These are phyloP conservation scores for Oxyria digyna DNA, from an alignment of 148 eudicot genomes.

Conservation along the genomic window DNA sequence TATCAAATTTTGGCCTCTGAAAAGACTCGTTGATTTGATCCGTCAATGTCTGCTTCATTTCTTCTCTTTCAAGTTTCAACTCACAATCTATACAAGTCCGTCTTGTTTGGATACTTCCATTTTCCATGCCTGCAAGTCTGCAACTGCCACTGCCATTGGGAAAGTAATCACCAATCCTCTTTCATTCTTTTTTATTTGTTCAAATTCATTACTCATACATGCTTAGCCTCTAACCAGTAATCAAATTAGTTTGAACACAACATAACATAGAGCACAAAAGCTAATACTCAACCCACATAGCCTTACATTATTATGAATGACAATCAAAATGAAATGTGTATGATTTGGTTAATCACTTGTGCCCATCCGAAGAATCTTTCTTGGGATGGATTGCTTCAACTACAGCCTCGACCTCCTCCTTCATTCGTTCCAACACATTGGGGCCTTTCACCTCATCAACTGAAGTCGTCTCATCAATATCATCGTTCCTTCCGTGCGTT, in stretches of 20 bases:
- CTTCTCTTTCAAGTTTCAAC: not conserved
- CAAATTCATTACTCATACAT: too few species aligned
- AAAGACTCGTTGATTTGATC: slow-evolving; percentile 3
- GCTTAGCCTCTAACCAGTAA: too few species aligned
- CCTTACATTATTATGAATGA: not conserved
- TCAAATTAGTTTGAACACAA: too few species aligned
- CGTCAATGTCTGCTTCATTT: not conserved
- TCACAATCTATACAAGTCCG: not conserved
- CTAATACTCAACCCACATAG: too few species aligned
- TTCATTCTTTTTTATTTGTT: too few species aligned
- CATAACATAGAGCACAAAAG: too few species aligned
- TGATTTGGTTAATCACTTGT: not conserved
- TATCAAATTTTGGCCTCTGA: too few species aligned
- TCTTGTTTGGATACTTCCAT: not conserved
- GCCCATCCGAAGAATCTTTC: slow-evolving; percentile 30
- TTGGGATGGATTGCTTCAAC: slow-evolving; percentile 46
- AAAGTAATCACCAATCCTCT: too few species aligned
- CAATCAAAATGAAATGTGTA: not conserved
- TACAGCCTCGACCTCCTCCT: slow-evolving; percentile 86
- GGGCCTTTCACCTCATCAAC: slow-evolving; percentile 65
- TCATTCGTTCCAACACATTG: slow-evolving; percentile 45
- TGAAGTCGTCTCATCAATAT: slow-evolving; percentile 60
- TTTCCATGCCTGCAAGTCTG: not conserved
- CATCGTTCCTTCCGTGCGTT: slow-evolving; percentile 75
- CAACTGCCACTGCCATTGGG: too few species aligned